phyloP scores from a whole-genome alignment of 2,329 filamentous ascomycete species.

The Pyrenophora seminiperda region DNA sequence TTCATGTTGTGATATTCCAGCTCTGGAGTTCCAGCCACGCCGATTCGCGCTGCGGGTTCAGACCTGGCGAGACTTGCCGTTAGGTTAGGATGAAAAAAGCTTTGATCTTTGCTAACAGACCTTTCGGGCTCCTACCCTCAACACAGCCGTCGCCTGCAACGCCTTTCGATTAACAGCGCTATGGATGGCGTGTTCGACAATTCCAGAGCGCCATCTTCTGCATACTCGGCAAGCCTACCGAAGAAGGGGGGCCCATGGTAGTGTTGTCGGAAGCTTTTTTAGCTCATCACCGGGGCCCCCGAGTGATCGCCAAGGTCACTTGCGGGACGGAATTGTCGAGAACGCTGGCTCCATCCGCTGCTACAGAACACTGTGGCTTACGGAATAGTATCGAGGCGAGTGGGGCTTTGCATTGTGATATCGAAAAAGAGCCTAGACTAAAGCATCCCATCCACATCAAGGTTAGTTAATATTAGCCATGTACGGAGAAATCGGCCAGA shows the following conservation, averaged over 20 bases:
- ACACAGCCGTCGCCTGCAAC: not conserved
- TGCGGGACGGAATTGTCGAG: too few relatives aligned
- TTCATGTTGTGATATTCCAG: not conserved
- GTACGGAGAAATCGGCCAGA: too few relatives aligned
- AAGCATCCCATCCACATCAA: too few relatives aligned
- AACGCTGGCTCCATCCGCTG: too few relatives aligned
- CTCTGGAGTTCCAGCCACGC: not conserved
- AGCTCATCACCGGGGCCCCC: not conserved
- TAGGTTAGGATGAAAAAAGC: not conserved
- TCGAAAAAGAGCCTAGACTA: too few relatives aligned
- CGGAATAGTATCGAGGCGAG: too few relatives aligned
- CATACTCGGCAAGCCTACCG: not conserved
- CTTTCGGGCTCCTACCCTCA: too few relatives aligned
- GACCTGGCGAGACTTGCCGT: not conserved
- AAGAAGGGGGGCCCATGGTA: not conserved
- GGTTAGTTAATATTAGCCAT: too few relatives aligned
- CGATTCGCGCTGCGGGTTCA: not conserved
- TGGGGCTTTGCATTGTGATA: too few relatives aligned
- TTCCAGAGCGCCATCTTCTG: conserved; percentile 1
- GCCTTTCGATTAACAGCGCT: not conserved
- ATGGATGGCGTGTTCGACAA: not conserved
- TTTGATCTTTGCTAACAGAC: not conserved
- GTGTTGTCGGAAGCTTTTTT: not conserved
- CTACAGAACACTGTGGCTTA: too few relatives aligned
- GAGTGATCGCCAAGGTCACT: not conserved